Percentiles rank a stretch among this genome's conserved stretches.
Evolutionary conservation across 2,329 filamentous ascomycete species (phyloP).

Genomic region (Scedosporium dehoogii): DNA sequence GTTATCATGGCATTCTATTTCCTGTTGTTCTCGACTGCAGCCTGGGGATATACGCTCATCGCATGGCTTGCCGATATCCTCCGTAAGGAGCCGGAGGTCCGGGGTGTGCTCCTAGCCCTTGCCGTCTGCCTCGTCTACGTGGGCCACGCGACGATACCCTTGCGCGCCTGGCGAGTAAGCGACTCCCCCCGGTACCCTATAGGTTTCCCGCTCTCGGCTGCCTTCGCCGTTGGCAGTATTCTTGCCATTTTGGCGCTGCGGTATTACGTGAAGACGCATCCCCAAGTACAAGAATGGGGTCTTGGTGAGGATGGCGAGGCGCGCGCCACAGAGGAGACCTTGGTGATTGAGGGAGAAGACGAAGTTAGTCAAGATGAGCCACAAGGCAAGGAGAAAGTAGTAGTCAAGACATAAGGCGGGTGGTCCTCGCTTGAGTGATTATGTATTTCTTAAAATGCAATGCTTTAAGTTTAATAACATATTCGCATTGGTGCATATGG

Average conservation of each 20-base stretch:
- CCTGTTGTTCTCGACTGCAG: slow-evolving; percentile 24
- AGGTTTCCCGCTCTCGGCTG: slow-evolving; percentile 22
- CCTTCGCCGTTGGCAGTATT: not conserved
- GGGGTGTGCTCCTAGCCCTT: slow-evolving; percentile 36
- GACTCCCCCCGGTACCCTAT: slow-evolving; percentile 29
- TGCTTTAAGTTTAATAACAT: no score
- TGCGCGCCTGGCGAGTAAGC: slow-evolving; percentile 24
- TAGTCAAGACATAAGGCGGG: no score
- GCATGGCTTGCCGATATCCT: slow-evolving; percentile 39
- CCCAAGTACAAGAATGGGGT: no score
- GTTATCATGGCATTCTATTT: slow-evolving; percentile 26
- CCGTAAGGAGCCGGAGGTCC: slow-evolving; percentile 34
- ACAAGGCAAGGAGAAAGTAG: no score
- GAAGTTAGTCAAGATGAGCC: no score
- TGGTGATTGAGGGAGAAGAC: no score
- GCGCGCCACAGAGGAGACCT: no score
- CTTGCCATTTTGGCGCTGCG: not conserved
- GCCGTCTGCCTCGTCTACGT: slow-evolving; percentile 35
- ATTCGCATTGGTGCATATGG: no score
- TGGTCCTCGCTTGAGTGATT: no score
- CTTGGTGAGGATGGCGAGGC: no score
- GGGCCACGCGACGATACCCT: slow-evolving; percentile 32
- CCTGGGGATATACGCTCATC: slow-evolving; percentile 25
- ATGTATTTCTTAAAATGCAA: no score
- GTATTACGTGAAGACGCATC: not conserved